Conservation (phyloP, 352 stramenopile species). For the Pythium volutum region DNA sequence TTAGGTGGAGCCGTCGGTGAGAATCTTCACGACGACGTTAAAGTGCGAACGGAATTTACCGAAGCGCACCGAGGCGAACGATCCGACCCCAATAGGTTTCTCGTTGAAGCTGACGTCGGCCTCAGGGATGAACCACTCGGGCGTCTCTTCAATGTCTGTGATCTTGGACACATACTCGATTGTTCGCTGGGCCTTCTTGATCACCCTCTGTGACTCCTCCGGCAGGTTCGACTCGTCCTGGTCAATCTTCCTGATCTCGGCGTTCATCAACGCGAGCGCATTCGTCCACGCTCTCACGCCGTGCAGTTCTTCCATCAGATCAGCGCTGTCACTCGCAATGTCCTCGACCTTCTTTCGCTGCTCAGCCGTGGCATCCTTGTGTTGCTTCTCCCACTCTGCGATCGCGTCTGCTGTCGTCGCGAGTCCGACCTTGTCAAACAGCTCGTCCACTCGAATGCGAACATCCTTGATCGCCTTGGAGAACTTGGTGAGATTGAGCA, state of each 20-base stretch:
- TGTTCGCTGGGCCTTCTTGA: not conserved
- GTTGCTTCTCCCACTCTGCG: not conserved
- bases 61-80: slow-evolving; percentile 1
- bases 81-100: not conserved
- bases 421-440: slow-evolving; percentile 4
- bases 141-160: not conserved
- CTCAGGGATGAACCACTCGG: slow-evolving; percentile 9
- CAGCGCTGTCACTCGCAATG: not conserved
- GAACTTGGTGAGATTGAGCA: slow-evolving; percentile 3
- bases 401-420: not conserved
- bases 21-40: slow-evolving; percentile 8
- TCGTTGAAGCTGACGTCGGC: not conserved
- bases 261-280: not conserved
- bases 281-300: not conserved
- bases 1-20: not conserved
- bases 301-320: not conserved
- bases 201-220: not conserved
- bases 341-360: not conserved
- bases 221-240: not conserved
- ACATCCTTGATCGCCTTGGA: not conserved
- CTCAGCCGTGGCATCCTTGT: not conserved
- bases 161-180: not conserved
- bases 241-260: not conserved
- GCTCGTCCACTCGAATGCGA: not conserved
- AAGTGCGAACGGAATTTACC: not conserved